A percentile compares a stretch with the other conserved stretches of the same genome.
Evolutionary conservation across 1,139 yeast species (phyloP).

Genomic region (Nakaseomyces uthaithaninus): DNA sequence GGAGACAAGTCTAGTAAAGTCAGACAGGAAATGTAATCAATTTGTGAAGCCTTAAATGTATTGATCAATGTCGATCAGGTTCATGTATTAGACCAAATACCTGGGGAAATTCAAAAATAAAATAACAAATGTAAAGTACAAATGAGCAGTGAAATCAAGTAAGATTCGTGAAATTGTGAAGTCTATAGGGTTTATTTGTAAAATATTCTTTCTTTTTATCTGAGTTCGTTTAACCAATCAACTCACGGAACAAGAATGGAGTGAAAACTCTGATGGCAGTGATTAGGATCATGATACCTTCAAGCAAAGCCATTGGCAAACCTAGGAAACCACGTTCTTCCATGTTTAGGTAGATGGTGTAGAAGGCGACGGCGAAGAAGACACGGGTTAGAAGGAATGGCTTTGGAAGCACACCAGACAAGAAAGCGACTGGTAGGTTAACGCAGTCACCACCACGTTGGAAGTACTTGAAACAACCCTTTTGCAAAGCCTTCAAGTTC

Average conservation of each 20-base stretch:
- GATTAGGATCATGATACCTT: conserved; percentile 57
- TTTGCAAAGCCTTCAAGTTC: conserved; percentile 61
- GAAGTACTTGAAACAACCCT: conserved; percentile 85
- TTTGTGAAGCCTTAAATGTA: no score
- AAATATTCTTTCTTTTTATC: no score
- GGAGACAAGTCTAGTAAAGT: no score
- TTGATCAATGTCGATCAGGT: no score
- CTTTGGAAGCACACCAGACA: conserved; percentile 72
- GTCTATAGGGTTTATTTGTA: not conserved
- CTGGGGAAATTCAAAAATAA: no score
- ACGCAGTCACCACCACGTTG: conserved; percentile 76
- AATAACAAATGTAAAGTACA: no score
- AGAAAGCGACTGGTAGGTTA: conserved; percentile 69
- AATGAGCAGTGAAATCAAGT: no score
- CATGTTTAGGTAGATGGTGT: conserved; percentile 66
- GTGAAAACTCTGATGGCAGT: conserved; percentile 75
- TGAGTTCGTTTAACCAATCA: conserved; percentile 26
- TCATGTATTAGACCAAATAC: no score
- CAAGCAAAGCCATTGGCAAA: conserved; percentile 66
- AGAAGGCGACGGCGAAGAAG: conserved; percentile 84
- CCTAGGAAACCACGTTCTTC: conserved; percentile 53
- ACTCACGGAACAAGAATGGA: conserved; percentile 51
- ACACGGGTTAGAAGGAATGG: conserved; percentile 73
- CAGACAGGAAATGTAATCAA: no score
- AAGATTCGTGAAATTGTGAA: no score